Percentiles rank a stretch among this genome's conserved stretches.
These are phyloP conservation scores for Colletotrichum endophyticum DNA, from an alignment of 2,329 filamentous ascomycete genomes.

Conservation along the genomic window DNA sequence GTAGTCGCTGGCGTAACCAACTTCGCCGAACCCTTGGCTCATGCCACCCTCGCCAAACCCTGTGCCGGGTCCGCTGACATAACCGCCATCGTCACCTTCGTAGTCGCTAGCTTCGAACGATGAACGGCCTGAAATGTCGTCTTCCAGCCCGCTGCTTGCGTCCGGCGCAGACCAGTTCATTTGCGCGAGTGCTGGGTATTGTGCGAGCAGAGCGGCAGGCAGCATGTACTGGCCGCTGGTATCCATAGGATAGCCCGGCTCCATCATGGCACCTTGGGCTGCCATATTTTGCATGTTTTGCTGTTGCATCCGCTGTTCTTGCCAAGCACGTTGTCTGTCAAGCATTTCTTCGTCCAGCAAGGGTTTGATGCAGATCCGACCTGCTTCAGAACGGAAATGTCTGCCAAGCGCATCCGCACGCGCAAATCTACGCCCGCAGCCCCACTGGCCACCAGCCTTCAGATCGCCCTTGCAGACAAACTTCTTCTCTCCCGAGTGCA, in stretches of 20 bases:
- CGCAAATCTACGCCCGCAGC: constrained; percentile 90
- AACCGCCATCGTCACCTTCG: constrained; percentile 74
- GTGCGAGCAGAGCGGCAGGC: constrained; percentile 86
- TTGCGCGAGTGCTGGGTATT: constrained; percentile 91
- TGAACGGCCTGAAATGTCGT: constrained; percentile 78
- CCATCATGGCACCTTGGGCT: constrained; percentile 60
- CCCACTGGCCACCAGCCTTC: constrained; percentile 84
- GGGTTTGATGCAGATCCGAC: constrained; percentile 96
- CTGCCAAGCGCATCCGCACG: constrained; percentile 92
- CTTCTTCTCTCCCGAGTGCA: constrained; percentile 98
- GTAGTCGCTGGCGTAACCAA: constrained; percentile 59
- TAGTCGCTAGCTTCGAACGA: constrained; percentile 85
- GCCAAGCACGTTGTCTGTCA: constrained; percentile 77
- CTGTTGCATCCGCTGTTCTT: constrained; percentile 73
- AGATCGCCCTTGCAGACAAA: constrained; percentile 95
- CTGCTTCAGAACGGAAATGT: constrained; percentile 95
- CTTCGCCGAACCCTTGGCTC: constrained; percentile 59
- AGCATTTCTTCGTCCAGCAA: constrained; percentile 91
- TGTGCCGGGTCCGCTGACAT: constrained; percentile 67
- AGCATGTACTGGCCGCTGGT: constrained; percentile 67
- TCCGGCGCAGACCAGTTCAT: constrained; percentile 78
- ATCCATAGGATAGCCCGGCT: constrained; percentile 64
- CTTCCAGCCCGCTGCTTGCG: constrained; percentile 74
- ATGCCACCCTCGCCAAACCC: constrained; percentile 63
- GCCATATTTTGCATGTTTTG: constrained; percentile 66